A percentile compares a stretch with the other conserved stretches of the same genome.
These are phyloP conservation scores for Copromyces sp. DNA, from an alignment of 495 filamentous ascomycete genomes.

Conservation along the genomic window DNA sequence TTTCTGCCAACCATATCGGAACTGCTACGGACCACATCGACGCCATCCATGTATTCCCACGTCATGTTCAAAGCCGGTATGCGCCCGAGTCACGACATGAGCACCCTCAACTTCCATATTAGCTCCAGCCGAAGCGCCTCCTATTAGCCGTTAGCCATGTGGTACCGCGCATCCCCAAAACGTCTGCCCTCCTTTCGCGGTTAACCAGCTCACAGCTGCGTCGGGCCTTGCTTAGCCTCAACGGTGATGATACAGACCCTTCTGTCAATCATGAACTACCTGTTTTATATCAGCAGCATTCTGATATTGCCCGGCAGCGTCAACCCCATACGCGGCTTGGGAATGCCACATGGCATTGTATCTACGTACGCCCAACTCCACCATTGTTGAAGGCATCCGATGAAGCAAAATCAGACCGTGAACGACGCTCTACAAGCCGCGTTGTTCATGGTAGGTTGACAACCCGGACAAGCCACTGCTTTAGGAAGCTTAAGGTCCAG, in stretches of 20 bases:
- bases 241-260: constrained; percentile 16
- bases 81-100: constrained; percentile 2
- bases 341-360: constrained; percentile 1
- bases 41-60: not conserved
- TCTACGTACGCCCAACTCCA: not conserved
- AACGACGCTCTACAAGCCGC: not conserved
- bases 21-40: not conserved
- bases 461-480: not conserved
- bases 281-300: not conserved
- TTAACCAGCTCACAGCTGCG: constrained; percentile 17
- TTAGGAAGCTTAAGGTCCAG: constrained; percentile 6
- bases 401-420: not conserved
- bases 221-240: constrained; percentile 12
- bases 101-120: not conserved
- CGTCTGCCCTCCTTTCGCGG: constrained; percentile 17
- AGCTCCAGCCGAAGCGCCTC: constrained; percentile 9
- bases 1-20: constrained; percentile 13
- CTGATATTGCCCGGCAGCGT: not conserved
- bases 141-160: constrained; percentile 14
- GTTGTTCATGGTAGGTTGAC: not conserved
- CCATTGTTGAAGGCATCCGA: not conserved
- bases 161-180: constrained; percentile 4
- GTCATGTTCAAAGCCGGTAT: not conserved
- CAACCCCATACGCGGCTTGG: not conserved
- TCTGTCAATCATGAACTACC: constrained; percentile 4